Conservation (phyloP, 768 basidiomycete species). For the Leucocoprinus sp. region DNA sequence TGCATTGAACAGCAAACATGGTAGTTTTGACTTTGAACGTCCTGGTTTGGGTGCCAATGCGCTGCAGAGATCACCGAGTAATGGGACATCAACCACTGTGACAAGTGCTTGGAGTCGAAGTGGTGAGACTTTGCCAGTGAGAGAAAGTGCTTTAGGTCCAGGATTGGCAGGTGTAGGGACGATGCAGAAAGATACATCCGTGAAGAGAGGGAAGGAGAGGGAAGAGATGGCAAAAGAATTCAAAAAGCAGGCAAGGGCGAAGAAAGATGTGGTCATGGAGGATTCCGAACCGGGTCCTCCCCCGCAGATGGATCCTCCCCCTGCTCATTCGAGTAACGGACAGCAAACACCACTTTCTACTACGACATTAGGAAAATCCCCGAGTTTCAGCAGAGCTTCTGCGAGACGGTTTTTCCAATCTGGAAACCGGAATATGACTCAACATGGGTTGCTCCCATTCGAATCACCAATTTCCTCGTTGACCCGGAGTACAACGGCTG, state of each 20-base stretch:
- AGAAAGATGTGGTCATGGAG: constrained; percentile 13
- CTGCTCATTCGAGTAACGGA: constrained; percentile 29
- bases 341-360: constrained; percentile 26
- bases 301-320: constrained; percentile 10
- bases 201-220: constrained; percentile 31
- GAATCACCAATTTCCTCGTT: constrained; percentile 58
- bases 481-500: constrained; percentile 27
- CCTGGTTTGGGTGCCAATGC: constrained; percentile 37
- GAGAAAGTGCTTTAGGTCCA: constrained; percentile 32
- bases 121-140: constrained; percentile 7
- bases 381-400: constrained; percentile 52
- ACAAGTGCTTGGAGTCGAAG: constrained; percentile 25
- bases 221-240: constrained; percentile 25
- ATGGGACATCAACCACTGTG: constrained; percentile 25
- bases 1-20: constrained; percentile 48
- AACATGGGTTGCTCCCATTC: constrained; percentile 59
- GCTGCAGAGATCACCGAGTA: constrained; percentile 41
- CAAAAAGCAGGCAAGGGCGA: constrained; percentile 12
- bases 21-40: constrained; percentile 72
- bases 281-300: constrained; percentile 6
- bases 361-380: constrained; percentile 32
- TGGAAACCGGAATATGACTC: constrained; percentile 27
- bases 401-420: constrained; percentile 29
- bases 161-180: constrained; percentile 40
- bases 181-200: constrained; percentile 30